These are phyloP conservation scores for Zalaria obscura DNA, from an alignment of 2,329 filamentous ascomycete genomes.

Conservation along the genomic window DNA sequence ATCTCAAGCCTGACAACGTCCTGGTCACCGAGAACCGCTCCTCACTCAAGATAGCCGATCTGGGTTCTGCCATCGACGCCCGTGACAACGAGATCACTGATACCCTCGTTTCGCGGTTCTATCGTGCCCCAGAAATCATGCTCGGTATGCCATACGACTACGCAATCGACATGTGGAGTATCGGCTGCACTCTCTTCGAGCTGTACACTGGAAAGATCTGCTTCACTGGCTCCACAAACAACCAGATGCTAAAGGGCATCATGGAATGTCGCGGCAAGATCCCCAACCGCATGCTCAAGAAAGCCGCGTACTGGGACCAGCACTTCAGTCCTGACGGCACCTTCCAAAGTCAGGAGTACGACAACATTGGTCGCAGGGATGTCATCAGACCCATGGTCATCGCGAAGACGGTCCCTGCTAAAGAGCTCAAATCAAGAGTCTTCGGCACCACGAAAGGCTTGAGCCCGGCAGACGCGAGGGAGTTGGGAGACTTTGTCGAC, in stretches of 20 bases:
- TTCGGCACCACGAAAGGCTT: conserved; percentile 53
- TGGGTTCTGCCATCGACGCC: conserved; percentile 88
- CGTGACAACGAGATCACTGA: conserved; percentile 86
- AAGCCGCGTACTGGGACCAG: conserved; percentile 57
- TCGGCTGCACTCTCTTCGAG: conserved; percentile 93
- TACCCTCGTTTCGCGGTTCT: conserved; percentile 93
- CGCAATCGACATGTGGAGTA: conserved; percentile 92
- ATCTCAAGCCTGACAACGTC: conserved; percentile 96
- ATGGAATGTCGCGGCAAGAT: conserved; percentile 94
- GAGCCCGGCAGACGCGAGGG: conserved; percentile 58
- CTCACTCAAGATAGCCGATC: conserved; percentile 83
- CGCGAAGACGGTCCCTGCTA: conserved; percentile 46
- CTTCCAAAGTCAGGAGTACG: conserved; percentile 72
- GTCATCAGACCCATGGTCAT: conserved; percentile 52
- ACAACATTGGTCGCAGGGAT: conserved; percentile 77
- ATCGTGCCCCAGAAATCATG: conserved; percentile 92
- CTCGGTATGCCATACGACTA: conserved; percentile 93
- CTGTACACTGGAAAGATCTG: conserved; percentile 95
- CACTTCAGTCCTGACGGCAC: conserved; percentile 79
- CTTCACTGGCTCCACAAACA: conserved; percentile 90
- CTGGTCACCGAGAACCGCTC: conserved; percentile 74
- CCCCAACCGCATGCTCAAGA: conserved; percentile 75
- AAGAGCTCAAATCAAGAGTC: conserved; percentile 71
- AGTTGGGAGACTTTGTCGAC: conserved; percentile 73
- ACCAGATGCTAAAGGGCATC: conserved; percentile 92